Conservation (phyloP, 768 basidiomycete species). For the Mycena rebaudengoi region DNA sequence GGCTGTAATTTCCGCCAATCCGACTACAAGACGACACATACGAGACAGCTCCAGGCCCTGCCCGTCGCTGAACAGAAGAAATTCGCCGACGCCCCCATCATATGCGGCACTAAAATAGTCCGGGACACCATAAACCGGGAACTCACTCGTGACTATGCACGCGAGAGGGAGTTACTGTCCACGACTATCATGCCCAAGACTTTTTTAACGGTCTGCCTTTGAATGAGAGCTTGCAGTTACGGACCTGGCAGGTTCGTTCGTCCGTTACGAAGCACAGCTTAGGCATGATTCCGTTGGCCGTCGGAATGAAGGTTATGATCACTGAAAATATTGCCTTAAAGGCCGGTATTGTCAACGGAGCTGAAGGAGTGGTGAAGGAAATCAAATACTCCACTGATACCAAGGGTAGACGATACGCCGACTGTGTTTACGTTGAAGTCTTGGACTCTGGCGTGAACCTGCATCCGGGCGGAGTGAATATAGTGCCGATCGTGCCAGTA, state of each 20-base stretch:
- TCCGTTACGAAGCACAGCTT: background rate
- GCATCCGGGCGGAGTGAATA: too few relatives aligned
- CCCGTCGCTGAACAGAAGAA: background rate
- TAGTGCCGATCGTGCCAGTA: too few relatives aligned
- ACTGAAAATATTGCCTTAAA: background rate
- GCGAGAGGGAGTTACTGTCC: background rate
- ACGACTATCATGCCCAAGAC: background rate
- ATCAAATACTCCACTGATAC: too few relatives aligned
- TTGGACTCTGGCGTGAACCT: too few relatives aligned
- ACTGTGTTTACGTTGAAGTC: too few relatives aligned
- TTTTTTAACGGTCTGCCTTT: background rate
- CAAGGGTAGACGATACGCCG: too few relatives aligned
- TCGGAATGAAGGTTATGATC: conserved; percentile 1
- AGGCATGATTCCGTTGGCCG: background rate
- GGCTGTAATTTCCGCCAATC: background rate
- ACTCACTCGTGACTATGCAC: background rate
- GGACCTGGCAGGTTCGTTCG: background rate
- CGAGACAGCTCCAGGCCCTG: background rate
- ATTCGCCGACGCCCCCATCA: background rate
- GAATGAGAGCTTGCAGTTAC: too few relatives aligned
- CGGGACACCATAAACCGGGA: background rate
- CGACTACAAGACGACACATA: background rate
- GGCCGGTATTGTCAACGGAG: too few relatives aligned
- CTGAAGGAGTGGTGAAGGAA: too few relatives aligned
- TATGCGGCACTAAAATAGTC: background rate